phyloP scores from a whole-genome alignment of 2,329 filamentous ascomycete genomes.

The Metarhizium robertsii region DNA sequence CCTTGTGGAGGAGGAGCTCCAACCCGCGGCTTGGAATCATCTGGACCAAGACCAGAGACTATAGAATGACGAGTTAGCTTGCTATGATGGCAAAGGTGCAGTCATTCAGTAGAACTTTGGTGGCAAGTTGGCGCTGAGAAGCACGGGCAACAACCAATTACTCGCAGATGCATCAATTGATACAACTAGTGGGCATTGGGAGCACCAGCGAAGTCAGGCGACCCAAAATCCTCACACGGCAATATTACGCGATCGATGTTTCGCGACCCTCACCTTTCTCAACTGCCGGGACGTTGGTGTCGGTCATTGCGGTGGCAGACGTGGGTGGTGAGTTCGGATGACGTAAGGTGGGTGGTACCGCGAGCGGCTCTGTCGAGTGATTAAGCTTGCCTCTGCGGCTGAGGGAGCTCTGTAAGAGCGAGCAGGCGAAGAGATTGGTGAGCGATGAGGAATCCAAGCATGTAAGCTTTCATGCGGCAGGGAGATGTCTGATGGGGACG shows the following conservation, averaged over 20 bases:
- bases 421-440: neutral
- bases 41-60: slow-evolving; percentile 21
- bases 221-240: neutral
- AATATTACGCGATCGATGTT: neutral
- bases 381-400: neutral
- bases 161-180: neutral
- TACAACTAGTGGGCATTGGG: neutral
- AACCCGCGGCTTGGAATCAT: slow-evolving; percentile 18
- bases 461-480: neutral
- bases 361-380: neutral
- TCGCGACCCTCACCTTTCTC: slow-evolving; percentile 22
- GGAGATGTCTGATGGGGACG: neutral
- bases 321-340: slow-evolving; percentile 5
- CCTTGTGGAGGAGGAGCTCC: slow-evolving; percentile 17
- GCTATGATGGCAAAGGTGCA: neutral
- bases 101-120: neutral
- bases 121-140: neutral
- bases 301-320: slow-evolving; percentile 20
- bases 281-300: slow-evolving; percentile 24
- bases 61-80: neutral
- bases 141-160: neutral
- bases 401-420: neutral
- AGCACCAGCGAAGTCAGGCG: neutral
- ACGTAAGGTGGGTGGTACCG: slow-evolving; percentile 7
- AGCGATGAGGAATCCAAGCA: neutral